These are phyloP conservation scores for Tubosaeta brunneosetosa DNA, from an alignment of 768 basidiomycete genomes.

Conservation along the genomic window DNA sequence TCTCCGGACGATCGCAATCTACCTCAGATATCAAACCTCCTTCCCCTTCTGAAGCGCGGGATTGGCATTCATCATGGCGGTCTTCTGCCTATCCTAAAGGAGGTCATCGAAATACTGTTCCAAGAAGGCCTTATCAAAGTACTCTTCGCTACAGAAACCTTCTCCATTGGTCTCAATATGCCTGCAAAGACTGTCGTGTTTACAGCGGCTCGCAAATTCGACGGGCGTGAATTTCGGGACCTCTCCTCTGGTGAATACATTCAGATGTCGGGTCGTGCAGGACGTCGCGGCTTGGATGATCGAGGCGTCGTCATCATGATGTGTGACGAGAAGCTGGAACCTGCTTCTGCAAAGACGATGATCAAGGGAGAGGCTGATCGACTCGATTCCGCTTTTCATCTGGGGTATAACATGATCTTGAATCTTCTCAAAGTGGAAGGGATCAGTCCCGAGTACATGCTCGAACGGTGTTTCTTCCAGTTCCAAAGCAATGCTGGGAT, in stretches of 20 bases:
- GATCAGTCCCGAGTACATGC: constrained; percentile 96
- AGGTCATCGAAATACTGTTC: constrained; percentile 98
- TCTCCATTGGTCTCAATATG: constrained; percentile 98
- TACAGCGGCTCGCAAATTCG: constrained; percentile 91
- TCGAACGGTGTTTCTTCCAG: constrained; percentile 96
- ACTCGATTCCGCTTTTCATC: constrained; percentile 95
- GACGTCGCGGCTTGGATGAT: constrained; percentile 93
- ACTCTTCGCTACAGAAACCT: constrained; percentile 97
- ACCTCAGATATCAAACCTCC: constrained; percentile 88
- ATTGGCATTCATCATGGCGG: constrained; percentile 99
- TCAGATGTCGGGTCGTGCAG: constrained; percentile 98
- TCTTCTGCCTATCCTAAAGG: constrained; percentile 93
- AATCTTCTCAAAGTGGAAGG: constrained; percentile 99
- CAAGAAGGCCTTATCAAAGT: constrained; percentile 98
- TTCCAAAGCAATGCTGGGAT: constrained; percentile 95
- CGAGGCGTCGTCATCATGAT: constrained; percentile 99
- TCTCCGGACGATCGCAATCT: constrained; percentile 82
- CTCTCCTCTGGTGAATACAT: constrained; percentile 96
- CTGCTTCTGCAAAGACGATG: constrained; percentile 88
- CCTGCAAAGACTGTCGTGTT: constrained; percentile 99
- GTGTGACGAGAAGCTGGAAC: constrained; percentile 98
- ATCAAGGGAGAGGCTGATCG: constrained; percentile 97
- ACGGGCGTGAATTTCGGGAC: constrained; percentile 91
- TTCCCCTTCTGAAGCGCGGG: constrained; percentile 90
- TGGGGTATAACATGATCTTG: constrained; percentile 98